phyloP scores from a whole-genome alignment of 305 asterid species.

The Solanum chacoense region DNA sequence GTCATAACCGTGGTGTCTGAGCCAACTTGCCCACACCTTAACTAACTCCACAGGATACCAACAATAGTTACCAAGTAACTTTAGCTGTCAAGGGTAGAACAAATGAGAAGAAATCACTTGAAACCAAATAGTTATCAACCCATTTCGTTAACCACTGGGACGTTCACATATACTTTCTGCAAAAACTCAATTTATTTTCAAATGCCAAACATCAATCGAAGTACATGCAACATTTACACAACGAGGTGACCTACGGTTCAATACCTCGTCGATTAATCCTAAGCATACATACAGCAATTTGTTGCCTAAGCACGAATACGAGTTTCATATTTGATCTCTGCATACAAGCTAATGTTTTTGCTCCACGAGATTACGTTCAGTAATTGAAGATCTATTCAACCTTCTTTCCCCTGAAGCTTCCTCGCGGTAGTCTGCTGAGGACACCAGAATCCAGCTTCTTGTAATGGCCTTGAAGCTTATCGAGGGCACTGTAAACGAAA shows the following conservation, averaged over 20 bases:
- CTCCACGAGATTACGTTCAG: background rate
- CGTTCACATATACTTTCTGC: background rate
- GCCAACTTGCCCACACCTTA: background rate
- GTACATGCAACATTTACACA: background rate
- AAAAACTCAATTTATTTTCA: background rate
- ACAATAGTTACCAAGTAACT: background rate
- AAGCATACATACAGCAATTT: background rate
- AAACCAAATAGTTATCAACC: background rate
- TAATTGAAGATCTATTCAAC: constrained; percentile 21
- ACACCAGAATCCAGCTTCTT: constrained; percentile 52
- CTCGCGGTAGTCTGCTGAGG: constrained; percentile 46
- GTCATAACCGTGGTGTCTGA: background rate
- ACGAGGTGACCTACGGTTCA: background rate
- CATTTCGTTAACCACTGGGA: background rate
- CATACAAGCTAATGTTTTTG: background rate
- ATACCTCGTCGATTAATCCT: background rate
- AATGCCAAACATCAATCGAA: background rate
- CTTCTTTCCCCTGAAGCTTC: constrained; percentile 44
- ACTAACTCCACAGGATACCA: background rate
- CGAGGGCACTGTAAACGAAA: constrained; percentile 33
- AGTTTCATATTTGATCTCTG: background rate
- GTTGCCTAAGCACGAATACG: background rate
- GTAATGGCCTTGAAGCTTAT: constrained; percentile 48
- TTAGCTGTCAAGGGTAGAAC: background rate
- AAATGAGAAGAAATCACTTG: too few species aligned